phyloP scores from a whole-genome alignment of 1,139 yeast species.

The Candida sp. region DNA sequence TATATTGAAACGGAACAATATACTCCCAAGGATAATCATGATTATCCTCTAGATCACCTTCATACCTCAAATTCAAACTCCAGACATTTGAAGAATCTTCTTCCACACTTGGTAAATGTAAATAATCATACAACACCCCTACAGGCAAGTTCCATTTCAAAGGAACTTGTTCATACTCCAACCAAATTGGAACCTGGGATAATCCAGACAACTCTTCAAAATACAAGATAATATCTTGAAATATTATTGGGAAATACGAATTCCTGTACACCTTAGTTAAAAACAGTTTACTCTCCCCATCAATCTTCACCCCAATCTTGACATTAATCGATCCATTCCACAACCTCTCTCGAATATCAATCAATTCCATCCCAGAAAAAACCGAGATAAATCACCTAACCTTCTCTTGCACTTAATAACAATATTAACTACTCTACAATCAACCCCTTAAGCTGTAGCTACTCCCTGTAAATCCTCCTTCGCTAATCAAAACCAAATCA shows the following conservation, averaged over 20 bases:
- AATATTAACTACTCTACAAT: too few relatives aligned
- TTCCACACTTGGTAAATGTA: constrained; percentile 19
- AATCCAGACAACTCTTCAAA: constrained; percentile 34
- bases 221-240: constrained; percentile 37
- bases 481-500: neutral
- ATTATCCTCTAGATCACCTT: neutral
- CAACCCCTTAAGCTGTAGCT: neutral
- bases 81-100: neutral
- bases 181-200: constrained; percentile 50
- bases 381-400: neutral
- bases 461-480: neutral
- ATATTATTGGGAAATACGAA: constrained; percentile 55
- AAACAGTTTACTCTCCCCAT: constrained; percentile 13
- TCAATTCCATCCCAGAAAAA: constrained; percentile 1
- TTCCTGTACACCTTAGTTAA: constrained; percentile 36
- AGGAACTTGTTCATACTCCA: constrained; percentile 62
- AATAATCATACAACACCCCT: constrained; percentile 64
- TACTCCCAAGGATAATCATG: constrained; percentile 46
- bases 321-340: constrained; percentile 61
- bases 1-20: constrained; percentile 45
- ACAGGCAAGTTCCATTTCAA: constrained; percentile 78
- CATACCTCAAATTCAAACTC: neutral
- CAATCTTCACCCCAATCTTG: constrained; percentile 19
- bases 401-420: too few relatives aligned
- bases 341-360: constrained; percentile 29